Evolutionary conservation across 495 filamentous ascomycete species (phyloP), one percentile per base, ranked within the genome.

Genomic region (Penicillium cataractarum): DNA sequence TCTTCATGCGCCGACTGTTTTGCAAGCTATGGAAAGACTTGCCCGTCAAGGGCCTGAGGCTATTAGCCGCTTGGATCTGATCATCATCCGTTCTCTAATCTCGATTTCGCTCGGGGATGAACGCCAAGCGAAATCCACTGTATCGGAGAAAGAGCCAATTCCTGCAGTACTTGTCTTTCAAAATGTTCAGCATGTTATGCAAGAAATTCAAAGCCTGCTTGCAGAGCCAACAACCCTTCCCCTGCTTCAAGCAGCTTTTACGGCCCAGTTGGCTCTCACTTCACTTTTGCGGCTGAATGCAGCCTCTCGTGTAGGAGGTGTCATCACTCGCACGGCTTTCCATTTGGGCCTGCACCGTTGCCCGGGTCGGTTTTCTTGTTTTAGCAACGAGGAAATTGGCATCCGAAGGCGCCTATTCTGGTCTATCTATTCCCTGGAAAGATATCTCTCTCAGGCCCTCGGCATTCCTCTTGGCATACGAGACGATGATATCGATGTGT

Each of bases 401-500:
- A 78, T 80, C n/a, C 74, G 82, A 35, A 65, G 74, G 48, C 72
- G 80, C 4, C 54, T 83, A 3, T 84, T 83, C 60, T 84, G 81
- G 81, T 80, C 80, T 0, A 78, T 83, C 15, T 84, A 83, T 57
- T 78, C 72, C 40, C 66, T 83, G 1, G 82, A 84, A 22, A 64
- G 81, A 63, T 82, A 80, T 66, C 69, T 84, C 2, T 80, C 75
- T 10, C 81, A 83, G 59, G 76, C 80, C 13, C 65, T 84, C 26
- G 82, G 82, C 0, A 71, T 81, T 7, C 82, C 82, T n/a, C 68
- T 83, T 12, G 70, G 74, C n/a, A 77, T 84, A 48, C 72, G 75
- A 54, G 80, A 83, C 68, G 79, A 83, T 62, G 82, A 84, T 60
- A 74, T 83, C 49, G 82, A 84, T 60, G 82, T 84, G 9, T 84